Percentiles rank a stretch among this genome's conserved stretches.
Evolutionary conservation across 768 basidiomycete species (phyloP).

Genomic region (Candolleomyces eurysporus): DNA sequence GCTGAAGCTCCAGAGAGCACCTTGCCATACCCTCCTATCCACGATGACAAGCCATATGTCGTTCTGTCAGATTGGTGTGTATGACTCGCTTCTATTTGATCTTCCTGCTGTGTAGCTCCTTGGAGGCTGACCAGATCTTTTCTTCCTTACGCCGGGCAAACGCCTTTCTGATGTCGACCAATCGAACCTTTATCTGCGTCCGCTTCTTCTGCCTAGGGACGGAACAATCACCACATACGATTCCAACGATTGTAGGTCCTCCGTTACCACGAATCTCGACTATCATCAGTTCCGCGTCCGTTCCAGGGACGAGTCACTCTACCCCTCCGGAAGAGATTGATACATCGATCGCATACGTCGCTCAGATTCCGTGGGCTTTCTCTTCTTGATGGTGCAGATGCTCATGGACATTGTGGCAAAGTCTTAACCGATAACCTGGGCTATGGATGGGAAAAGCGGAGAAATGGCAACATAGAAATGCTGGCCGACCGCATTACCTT

Average conservation of each 20-base stretch:
- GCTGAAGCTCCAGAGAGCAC: conserved; percentile 53
- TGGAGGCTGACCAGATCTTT: neutral
- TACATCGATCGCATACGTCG: neutral
- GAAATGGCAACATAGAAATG: conserved; percentile 71
- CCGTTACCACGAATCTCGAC: neutral
- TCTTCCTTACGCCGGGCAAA: neutral
- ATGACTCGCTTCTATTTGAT: conserved; percentile 3
- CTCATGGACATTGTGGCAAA: conserved; percentile 22
- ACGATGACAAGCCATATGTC: conserved; percentile 79
- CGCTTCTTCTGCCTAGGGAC: conserved; percentile 54
- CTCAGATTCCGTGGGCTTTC: neutral
- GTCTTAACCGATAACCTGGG: conserved; percentile 91
- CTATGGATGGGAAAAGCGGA: conserved; percentile 71
- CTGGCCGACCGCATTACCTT: conserved; percentile 68
- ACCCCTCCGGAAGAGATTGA: neutral
- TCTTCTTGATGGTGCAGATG: neutral
- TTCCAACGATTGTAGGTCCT: conserved; percentile 81
- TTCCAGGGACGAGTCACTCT: neutral
- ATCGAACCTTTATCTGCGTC: neutral
- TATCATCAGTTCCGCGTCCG: neutral
- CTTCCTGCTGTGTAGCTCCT: conserved; percentile 2
- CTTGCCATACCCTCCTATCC: conserved; percentile 78
- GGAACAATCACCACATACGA: conserved; percentile 92
- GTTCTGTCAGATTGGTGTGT: conserved; percentile 89
- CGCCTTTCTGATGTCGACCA: neutral